Evolutionary conservation across 768 basidiomycete genomes (phyloP), one percentile per base, ranked within the genome.

Genomic region (Wakefieldia striispora): DNA sequence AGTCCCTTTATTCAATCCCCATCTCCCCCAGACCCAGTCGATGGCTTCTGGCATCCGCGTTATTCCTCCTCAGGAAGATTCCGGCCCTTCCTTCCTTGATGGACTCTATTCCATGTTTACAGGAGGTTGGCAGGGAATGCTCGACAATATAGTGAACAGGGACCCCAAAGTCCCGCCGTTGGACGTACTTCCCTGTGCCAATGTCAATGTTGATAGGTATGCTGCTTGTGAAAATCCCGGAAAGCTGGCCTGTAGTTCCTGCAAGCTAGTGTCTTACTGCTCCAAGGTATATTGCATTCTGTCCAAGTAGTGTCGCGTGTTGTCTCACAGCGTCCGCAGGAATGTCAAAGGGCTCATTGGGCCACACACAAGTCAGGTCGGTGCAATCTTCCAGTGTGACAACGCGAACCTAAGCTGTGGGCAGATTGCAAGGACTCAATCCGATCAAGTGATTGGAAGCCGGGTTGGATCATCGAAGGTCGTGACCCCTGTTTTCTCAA

Each of bases 331-430:
- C 12, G 7, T 12, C 10, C 13, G 16, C 41, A 75, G 72, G 70
- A 66, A 36, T 78, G 76, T 49, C 77, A 78, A 55, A 60, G 34
- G 17, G 55, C 35, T 17, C 76, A 77, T 47, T 77, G 76, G 77
- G 49, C 40, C 2, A 33, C 21, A 2, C 75, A 78, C 48, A 75
- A 75, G 47, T 44, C 13, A 47, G 70, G 74, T 74, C 19, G 39
- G 51, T 41, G 14, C 19, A 26, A 26, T 29, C 7, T 33, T 34
- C 6, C 6, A 40, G 10, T 41, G 14, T 24, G 16, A 29, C 4
- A 21, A n/a, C 31, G 9, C 13, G 8, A 1, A 38, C 16, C 36
- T 37, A 24, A 55, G 2, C 14, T 31, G 10, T 11, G 34, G 12
- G 23, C 26, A 57, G 66, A 66, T 43, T 66, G 63, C 51, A 65